phyloP scores from a whole-genome alignment of 306 rosid species.

The barrel medic (Medicago truncatula) region MtrunA17r5.0-ANR NC_053048.1:43972501-43973000 shows the following conservation, averaged over 20 bases:
- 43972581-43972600: neutral
- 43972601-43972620: too few relatives aligned
- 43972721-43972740: neutral
- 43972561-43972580: slow-evolving; percentile 62
- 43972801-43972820: slow-evolving; percentile 86
- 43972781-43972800: slow-evolving; percentile 14
- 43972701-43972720: neutral
- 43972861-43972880: slow-evolving; percentile 52
- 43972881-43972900: slow-evolving; percentile 65
- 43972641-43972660: neutral
- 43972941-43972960: slow-evolving; percentile 48
- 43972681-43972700: neutral
- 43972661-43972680: neutral
- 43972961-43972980: slow-evolving; percentile 58
- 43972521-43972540: slow-evolving; percentile 72
- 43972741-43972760: neutral
- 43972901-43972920: slow-evolving; percentile 56
- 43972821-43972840: slow-evolving; percentile 68
- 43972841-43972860: slow-evolving; percentile 60
- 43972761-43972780: neutral
- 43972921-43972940: slow-evolving; percentile 70
- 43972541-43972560: slow-evolving; percentile 68
- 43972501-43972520: slow-evolving; percentile 56
- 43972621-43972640: neutral
- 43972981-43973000: slow-evolving; percentile 69